Conservation (phyloP, 768 basidiomycete species). For the Calocybe indica region DNA sequence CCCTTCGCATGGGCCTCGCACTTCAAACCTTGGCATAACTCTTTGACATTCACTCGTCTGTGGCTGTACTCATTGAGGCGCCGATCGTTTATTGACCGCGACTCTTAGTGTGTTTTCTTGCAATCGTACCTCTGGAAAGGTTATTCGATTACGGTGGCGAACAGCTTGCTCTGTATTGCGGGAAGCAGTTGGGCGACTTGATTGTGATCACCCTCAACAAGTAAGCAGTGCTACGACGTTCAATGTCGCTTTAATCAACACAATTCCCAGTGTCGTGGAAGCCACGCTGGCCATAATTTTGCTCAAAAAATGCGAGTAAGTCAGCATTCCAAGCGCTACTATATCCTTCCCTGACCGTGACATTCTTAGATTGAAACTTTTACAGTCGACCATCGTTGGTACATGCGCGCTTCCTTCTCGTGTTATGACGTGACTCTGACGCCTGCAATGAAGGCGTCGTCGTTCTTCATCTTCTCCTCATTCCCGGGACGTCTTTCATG, state of each 20-base stretch:
- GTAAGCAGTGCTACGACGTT: conserved; percentile 23
- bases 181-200: conserved; percentile 64
- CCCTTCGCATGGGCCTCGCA: conserved; percentile 60
- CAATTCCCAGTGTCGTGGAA: conserved; percentile 35
- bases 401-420: conserved; percentile 3
- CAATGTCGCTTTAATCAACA: neutral
- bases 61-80: conserved; percentile 1
- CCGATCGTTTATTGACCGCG: neutral
- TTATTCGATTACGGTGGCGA: conserved; percentile 62
- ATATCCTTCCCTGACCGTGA: neutral
- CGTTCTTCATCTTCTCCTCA: conserved; percentile 62
- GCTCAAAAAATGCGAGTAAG: conserved; percentile 34
- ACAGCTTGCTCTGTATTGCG: conserved; percentile 49
- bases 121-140: conserved; percentile 61
- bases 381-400: conserved; percentile 68
- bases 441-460: conserved; percentile 43
- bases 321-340: neutral
- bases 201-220: conserved; percentile 61
- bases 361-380: conserved; percentile 33
- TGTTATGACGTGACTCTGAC: neutral
- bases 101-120: conserved; percentile 51
- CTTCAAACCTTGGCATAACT: conserved; percentile 33
- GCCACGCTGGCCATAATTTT: conserved; percentile 43
- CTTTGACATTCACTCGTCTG: conserved; percentile 42
- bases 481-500: conserved; percentile 64